Evolutionary conservation across 371 early-diverging fungal genomes (phyloP), one percentile per base, ranked within the genome.

Genomic region (Dinochytrium kinnereticum): DNA sequence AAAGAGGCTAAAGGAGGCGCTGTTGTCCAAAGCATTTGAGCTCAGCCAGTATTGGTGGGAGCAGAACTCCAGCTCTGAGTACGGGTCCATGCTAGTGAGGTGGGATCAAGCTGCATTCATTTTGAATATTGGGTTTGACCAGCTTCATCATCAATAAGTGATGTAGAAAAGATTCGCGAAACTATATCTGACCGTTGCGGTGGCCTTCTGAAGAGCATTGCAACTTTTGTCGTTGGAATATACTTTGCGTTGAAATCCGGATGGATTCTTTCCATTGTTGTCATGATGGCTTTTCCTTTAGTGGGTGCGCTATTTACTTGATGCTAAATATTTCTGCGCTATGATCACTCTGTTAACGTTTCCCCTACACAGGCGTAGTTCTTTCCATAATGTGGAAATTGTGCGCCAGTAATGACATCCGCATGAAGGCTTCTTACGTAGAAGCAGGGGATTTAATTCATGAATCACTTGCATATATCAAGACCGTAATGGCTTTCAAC

Each of bases 401-500:
- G 5, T 65, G 51, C 50, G 59, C 38, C 10, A 26, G 24, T 24
- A 66, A 53, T 40, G 74, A 74, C 59, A 30, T 26, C 5, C 19
- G 17, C 17, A 30, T 59, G 21, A 30, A 44, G 26, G 2, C 7
- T 1, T 28, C 59, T 0, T 61, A 69, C 50, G 38, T 17, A 15
- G 19, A 2, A 26, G 79, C 79, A 10, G 64, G 59, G 13, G 3
- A 26, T 17, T 26, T 71, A 38, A 66, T 76, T 34, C 59, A 76
- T 38, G 73, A 79, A 37, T 24, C 72, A 13, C 19, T 79, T 10
- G 21, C 38, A 1, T 40, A n/a, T 26, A 51, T 76, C 10, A 59
- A 53, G 36, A 76, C 73, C 33, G 76, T 78, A 26, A 31, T 68
- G 34, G 57, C 76, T 3, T 65, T 78, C 40, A 76, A 76, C 57